Percentiles rank a stretch among this genome's conserved stretches.
phyloP scores from a whole-genome alignment of 2,329 filamentous ascomycete species.

The Nemania sp. region DNA sequence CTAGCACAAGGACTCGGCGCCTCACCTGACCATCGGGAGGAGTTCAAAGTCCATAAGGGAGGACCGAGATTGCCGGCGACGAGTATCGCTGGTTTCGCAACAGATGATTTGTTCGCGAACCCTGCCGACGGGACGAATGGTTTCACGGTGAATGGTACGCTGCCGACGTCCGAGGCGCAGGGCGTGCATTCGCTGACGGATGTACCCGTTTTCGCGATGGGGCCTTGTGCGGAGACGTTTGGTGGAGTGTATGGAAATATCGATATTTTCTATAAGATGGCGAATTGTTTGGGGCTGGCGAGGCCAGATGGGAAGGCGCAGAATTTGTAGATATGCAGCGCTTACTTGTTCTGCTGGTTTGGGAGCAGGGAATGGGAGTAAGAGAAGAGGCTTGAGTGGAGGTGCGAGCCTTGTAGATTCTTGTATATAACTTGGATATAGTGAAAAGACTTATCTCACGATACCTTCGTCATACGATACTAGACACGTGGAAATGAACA shows the following conservation, averaged over 20 bases:
- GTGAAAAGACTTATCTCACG: too few species aligned
- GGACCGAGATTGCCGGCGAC: constrained; percentile 62
- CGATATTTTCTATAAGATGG: constrained; percentile 76
- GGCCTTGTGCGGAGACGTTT: constrained; percentile 78
- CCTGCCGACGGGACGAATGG: constrained; percentile 67
- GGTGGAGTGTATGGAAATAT: constrained; percentile 71
- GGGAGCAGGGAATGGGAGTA: neutral
- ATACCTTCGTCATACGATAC: too few species aligned
- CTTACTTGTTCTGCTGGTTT: too few species aligned
- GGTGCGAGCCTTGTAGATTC: neutral
- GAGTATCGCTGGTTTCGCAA: constrained; percentile 53
- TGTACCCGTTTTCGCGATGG: constrained; percentile 76
- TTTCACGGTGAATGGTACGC: constrained; percentile 75
- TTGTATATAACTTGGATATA: neutral
- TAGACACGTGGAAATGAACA: too few species aligned
- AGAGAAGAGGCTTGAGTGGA: too few species aligned
- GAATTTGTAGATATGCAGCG: too few species aligned
- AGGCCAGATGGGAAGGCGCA: constrained; percentile 31
- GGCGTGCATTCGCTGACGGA: constrained; percentile 80
- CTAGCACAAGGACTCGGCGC: constrained; percentile 73
- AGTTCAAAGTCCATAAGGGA: constrained; percentile 70
- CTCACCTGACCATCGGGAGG: constrained; percentile 74
- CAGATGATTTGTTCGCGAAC: constrained; percentile 66
- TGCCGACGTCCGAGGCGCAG: constrained; percentile 64
- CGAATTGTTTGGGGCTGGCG: constrained; percentile 64